Base-by-base conservation (phyloP, 2,329 filamentous ascomycete species). In the Xylariaceae sp. region DNA sequence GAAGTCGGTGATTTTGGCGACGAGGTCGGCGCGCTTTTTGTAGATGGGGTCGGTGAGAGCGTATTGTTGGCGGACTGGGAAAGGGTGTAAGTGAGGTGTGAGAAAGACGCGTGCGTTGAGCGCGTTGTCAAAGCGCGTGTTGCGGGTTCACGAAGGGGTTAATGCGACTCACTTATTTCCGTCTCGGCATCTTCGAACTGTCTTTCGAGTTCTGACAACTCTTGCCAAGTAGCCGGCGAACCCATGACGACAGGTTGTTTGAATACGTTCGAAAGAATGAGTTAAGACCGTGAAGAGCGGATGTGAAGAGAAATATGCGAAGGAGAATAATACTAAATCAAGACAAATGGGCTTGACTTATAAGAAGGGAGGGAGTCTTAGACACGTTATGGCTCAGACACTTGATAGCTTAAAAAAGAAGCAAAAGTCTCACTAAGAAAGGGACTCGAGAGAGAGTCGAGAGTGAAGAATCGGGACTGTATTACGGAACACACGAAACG, bases 171-270 rank as follows among this genome's bases (percentile, higher is more conserved):
- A 96, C 92, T 82, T 69, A 94, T 87, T 73, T 96, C 88, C 41
- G 87, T 81, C 76, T 97, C 92, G 41, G 86, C 86, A 68, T 92
- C 85, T 61, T 92, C 87, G 69, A 96, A 96, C 64, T 95, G 88
- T 67, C 86, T 82, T 79, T 96, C 90, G 64, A 97, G 80, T 59
- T 88, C 82, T 60, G 85, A 83, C 65, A 97, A 85, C 73, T 93
- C 84, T 75, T 91, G 88, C 75, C 90, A 92, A 60, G 81, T 82
- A 62, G 88, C 76, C 60, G 52, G 58, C 44, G 56, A 41, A 48
- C 61, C 37, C 67, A 69, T 70, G 56, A 51, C 57, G 57, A 47
- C 9, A 41, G 37, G 7, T 13, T 41, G 9, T 41, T 5, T 18
- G 2, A 18, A 6, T 4, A 30, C 23, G 23, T 30, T 30, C 4